Evolutionary conservation across 495 filamentous ascomycete species (phyloP), one percentile per base, ranked within the genome.

Genomic region (Tuber borchii): DNA sequence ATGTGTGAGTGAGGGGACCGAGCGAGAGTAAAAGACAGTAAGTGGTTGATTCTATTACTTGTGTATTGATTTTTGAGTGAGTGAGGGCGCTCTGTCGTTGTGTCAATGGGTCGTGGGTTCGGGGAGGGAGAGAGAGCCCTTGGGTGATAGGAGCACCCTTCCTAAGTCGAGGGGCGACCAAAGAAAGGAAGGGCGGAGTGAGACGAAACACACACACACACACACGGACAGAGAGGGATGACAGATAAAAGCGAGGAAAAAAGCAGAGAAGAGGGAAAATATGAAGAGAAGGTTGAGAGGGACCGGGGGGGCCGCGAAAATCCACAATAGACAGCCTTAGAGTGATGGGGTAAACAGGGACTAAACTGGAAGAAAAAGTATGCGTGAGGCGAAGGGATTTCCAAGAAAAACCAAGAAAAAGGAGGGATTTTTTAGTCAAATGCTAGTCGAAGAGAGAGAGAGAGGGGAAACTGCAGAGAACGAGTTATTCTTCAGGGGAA

Each of bases 201-300:
- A 79, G 78, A 79, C 78, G 78, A 79, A 78, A 79, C 77, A 79
- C 71, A 69, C 74, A 79, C 77, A 79, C 71, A 69, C 74, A 61
- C 56, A 79, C 76, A 61, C 72, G 73, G 42, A 12, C 74, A 72
- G 48, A 65, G 56, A 65, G n/a, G n/a, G 56, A 65, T 65, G 56
- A n/a, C 56, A 75, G 69, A 75, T 43, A 70, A 69, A 71, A 43
- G 46, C 74, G 43, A 75, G 70, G 78, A 39, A 74, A 74, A 61
- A 70, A 75, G 72, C 70, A 71, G 76, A 74, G 77, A 65, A 48
- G 76, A 69, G 16, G 70, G 76, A 73, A 71, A 75, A 79, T 46
- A 73, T 73, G 69, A 70, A 37, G 78, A 72, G 68, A 74, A 76
- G 45, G 72, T 72, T 65, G 61, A 46, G 46, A 76, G 17, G 48